Base-by-base conservation (phyloP, 1,139 yeast species). In the Lodderomyces orthopsilosis region DNA sequence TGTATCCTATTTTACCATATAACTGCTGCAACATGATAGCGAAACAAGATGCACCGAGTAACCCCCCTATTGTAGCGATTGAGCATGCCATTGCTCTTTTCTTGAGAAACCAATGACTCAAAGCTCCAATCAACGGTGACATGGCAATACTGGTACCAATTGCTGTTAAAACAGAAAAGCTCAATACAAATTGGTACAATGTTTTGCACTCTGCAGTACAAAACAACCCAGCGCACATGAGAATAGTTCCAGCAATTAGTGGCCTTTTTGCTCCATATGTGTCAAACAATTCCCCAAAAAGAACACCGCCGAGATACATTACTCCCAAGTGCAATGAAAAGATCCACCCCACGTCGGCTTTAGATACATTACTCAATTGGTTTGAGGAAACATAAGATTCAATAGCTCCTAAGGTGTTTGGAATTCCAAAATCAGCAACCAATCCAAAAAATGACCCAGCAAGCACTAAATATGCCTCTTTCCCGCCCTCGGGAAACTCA, bases 261-360 rank as follows among this genome's bases (percentile, higher is more conserved):
- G 81, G 74, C 35, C 65, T 56, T 37, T 67, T 56, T 2, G 83
- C 71, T 0, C 90, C 90, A 40, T 65, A 65, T 23, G 63, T 56
- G 51, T 84, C 91, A 54, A 82, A 78, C 10, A 82, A 51, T 2
- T 82, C 82, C 0, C 91, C 91, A 24, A 79, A 75, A 36, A 79
- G 63, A 9, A 83, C 76, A 0, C 83, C 81, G 17, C 82, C 75
- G 41, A 79, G 69, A 55, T 79, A 79, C 54, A 80, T 68, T 19
- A 82, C 66, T 46, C 81, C 81, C 41, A 74, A 59, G 56, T 74
- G 80, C 5, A 81, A 59, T 3, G 84, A 74, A 57, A 82, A 83
- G 32, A 83, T 75, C 89, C 89, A 83, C 3, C 84, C 79, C 1
- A 80, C 68, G 18, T 72, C 62, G 1, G 79, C 63, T 6, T 74